phyloP scores from a whole-genome alignment of 2,329 filamentous ascomycete genomes.

The Gliomastix tumulicola region DNA sequence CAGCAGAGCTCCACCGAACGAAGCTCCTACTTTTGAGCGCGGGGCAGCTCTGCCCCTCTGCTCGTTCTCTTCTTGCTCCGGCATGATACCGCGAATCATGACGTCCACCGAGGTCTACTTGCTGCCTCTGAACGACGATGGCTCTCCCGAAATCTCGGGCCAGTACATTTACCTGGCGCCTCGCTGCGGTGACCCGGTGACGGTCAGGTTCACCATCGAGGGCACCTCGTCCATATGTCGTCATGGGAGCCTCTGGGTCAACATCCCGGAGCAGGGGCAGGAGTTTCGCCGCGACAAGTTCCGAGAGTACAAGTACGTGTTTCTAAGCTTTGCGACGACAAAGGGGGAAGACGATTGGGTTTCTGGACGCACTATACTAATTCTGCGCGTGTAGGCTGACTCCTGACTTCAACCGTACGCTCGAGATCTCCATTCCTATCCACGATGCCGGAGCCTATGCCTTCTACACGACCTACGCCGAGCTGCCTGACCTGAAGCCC shows the following conservation, averaged over 20 bases:
- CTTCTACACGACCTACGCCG: constrained; percentile 89
- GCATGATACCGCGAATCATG: constrained; percentile 55
- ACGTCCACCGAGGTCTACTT: constrained; percentile 72
- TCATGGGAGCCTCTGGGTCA: constrained; percentile 92
- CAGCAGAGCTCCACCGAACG: too few relatives aligned
- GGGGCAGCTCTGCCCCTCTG: constrained; percentile 5
- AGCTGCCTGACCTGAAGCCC: constrained; percentile 61
- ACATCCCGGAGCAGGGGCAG: constrained; percentile 73
- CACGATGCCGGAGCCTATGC: constrained; percentile 79
- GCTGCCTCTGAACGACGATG: constrained; percentile 85
- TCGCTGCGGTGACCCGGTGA: constrained; percentile 64
- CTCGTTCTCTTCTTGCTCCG: constrained; percentile 21
- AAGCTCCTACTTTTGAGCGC: constrained; percentile 1
- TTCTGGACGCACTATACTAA: not conserved
- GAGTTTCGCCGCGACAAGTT: constrained; percentile 75
- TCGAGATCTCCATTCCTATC: constrained; percentile 85
- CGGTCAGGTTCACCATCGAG: constrained; percentile 83
- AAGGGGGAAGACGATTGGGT: too few relatives aligned
- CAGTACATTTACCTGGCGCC: constrained; percentile 90
- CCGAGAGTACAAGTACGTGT: constrained; percentile 82
- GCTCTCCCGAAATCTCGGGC: constrained; percentile 81
- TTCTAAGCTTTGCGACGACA: too few relatives aligned
- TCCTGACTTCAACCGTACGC: constrained; percentile 86
- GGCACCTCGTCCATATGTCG: constrained; percentile 94
- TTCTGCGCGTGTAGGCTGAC: constrained; percentile 54